These are phyloP conservation scores for Tympanopsis confertula DNA, from an alignment of 2,329 filamentous ascomycete species.

Conservation along the genomic window DNA sequence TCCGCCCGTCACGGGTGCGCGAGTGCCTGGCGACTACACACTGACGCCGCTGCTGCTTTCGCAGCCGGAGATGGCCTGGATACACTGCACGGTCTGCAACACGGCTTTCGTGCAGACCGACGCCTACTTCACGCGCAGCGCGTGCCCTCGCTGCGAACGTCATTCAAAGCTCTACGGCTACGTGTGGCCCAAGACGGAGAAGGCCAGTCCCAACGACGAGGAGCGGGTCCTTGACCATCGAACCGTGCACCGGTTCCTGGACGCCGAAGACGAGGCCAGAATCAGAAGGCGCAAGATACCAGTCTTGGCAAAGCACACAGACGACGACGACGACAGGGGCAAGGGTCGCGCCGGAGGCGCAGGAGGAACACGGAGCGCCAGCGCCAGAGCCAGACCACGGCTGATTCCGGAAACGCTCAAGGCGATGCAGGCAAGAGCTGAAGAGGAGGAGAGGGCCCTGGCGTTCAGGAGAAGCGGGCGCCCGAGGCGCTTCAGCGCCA, in stretches of 20 bases:
- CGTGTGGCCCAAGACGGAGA: conserved; percentile 90
- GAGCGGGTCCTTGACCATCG: conserved; percentile 71
- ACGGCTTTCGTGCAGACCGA: conserved; percentile 77
- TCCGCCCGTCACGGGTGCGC: conserved; percentile 17
- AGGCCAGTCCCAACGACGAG: conserved; percentile 62
- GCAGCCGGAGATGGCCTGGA: conserved; percentile 69
- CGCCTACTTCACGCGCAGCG: conserved; percentile 73
- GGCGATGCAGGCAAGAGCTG: too few species aligned
- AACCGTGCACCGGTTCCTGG: conserved; percentile 74
- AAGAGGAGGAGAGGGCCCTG: too few species aligned
- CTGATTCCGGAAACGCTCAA: too few species aligned
- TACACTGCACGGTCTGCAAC: conserved; percentile 76
- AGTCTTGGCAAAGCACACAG: background rate
- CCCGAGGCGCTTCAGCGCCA: too few species aligned
- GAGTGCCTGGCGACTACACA: conserved; percentile 69
- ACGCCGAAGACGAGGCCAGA: conserved; percentile 53
- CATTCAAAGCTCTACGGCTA: conserved; percentile 94
- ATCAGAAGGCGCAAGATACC: conserved; percentile 25
- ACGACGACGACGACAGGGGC: too few species aligned
- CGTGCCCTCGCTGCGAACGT: conserved; percentile 85
- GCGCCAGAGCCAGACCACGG: too few species aligned
- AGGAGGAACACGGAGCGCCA: background rate
- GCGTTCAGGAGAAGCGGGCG: too few species aligned
- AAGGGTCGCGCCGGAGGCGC: background rate
- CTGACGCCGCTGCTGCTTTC: conserved; percentile 67